Percentiles rank a stretch among this genome's conserved stretches.
phyloP scores from a whole-genome alignment of 129 eudicot genomes.

The Helianthus tuberosus region DNA sequence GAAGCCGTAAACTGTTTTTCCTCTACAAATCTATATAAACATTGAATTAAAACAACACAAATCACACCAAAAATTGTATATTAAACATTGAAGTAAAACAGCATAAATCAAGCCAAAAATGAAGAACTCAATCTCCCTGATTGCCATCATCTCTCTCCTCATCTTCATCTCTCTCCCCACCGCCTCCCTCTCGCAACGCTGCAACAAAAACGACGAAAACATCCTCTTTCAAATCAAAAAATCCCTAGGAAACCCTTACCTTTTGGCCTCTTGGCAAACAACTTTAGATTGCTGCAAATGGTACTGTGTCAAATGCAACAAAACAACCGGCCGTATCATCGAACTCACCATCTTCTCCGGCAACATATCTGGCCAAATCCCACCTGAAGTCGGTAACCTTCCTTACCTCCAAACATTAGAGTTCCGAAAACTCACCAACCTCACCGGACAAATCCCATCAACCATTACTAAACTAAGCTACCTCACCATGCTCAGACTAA shows the following conservation, averaged over 20 bases:
- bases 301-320: constrained; percentile 38
- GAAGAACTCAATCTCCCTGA: constrained; percentile 9
- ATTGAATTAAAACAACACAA: too few relatives aligned
- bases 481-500: too few relatives aligned
- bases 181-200: constrained; percentile 35
- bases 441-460: too few relatives aligned
- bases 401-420: constrained; percentile 43
- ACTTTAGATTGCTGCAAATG: constrained; percentile 54
- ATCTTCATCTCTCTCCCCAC: constrained; percentile 24
- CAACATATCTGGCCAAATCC: constrained; percentile 53
- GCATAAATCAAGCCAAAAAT: constrained; percentile 2
- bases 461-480: constrained; percentile 1
- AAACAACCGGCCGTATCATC: constrained; percentile 35
- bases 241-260: constrained; percentile 43
- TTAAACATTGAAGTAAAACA: not conserved
- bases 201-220: constrained; percentile 57
- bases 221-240: constrained; percentile 53
- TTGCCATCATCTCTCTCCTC: constrained; percentile 10
- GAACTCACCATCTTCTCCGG: constrained; percentile 41
- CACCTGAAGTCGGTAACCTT: constrained; percentile 52
- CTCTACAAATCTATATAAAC: too few relatives aligned
- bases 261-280: constrained; percentile 47
- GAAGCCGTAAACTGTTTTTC: too few relatives aligned
- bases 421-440: constrained; percentile 19
- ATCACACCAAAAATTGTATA: constrained; percentile 11